These are phyloP conservation scores for Colletotrichum tabaci DNA, from an alignment of 2,329 filamentous ascomycete species.

Conservation along the genomic window DNA sequence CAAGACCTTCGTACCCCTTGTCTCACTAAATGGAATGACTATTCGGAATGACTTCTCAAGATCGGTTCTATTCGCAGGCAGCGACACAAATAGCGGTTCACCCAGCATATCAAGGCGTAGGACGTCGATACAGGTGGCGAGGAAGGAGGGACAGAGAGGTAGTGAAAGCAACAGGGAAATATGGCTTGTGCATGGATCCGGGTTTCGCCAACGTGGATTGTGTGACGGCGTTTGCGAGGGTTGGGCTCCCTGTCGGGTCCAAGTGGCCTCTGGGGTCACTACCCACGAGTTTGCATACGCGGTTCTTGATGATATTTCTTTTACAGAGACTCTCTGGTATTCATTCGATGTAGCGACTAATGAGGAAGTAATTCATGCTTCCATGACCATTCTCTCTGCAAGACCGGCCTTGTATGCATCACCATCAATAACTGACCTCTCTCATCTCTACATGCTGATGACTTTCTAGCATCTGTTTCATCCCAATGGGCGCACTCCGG, in stretches of 20 bases:
- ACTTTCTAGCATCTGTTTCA: neutral
- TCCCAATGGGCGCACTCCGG: neutral
- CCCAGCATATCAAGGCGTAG: constrained; percentile 23
- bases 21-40: constrained; percentile 32
- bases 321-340: constrained; percentile 38
- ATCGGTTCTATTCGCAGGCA: constrained; percentile 26
- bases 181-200: constrained; percentile 29
- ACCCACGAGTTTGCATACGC: constrained; percentile 33
- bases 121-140: constrained; percentile 16
- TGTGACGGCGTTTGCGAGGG: constrained; percentile 35
- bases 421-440: neutral
- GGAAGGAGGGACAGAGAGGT: constrained; percentile 10
- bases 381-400: constrained; percentile 4
- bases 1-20: neutral
- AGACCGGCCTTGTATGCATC: neutral
- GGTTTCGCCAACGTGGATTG: constrained; percentile 20
- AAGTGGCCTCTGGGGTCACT: constrained; percentile 1
- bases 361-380: constrained; percentile 33
- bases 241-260: constrained; percentile 15
- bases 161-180: constrained; percentile 9
- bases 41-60: constrained; percentile 29
- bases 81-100: constrained; percentile 25
- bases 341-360: constrained; percentile 41
- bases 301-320: constrained; percentile 35
- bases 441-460: neutral